Percentiles rank a stretch among this genome's conserved stretches.
These are phyloP conservation scores for Choanephora cucurbitarum DNA, from an alignment of 371 early-diverging fungal species.

Conservation along the genomic window DNA sequence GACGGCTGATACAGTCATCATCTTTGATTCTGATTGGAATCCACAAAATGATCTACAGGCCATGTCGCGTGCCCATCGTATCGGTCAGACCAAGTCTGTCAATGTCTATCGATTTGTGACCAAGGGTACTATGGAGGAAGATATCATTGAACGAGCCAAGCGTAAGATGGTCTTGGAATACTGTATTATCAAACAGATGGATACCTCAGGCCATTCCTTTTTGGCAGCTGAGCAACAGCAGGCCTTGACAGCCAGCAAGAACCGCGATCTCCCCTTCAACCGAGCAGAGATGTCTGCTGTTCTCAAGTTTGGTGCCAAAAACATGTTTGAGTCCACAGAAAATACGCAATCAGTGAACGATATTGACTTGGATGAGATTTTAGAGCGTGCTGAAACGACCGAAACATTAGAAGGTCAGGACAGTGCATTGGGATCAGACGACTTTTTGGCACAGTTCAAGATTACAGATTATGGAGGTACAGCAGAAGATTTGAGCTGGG, in stretches of 20 bases:
- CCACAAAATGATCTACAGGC: slow-evolving; percentile 99
- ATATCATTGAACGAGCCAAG: slow-evolving; percentile 97
- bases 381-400: slow-evolving; percentile 91
- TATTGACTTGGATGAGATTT: slow-evolving; percentile 93
- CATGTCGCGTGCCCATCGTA: slow-evolving; percentile 99
- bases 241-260: slow-evolving; percentile 43
- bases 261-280: slow-evolving; percentile 53
- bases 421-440: slow-evolving; percentile 75
- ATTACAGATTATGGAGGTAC: slow-evolving; percentile 90
- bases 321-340: slow-evolving; percentile 87
- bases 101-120: slow-evolving; percentile 98
- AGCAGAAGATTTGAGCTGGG: slow-evolving; percentile 83
- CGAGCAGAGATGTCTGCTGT: slow-evolving; percentile 92
- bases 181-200: slow-evolving; percentile 97
- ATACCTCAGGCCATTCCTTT: slow-evolving; percentile 85
- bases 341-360: slow-evolving; percentile 82
- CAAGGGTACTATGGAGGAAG: slow-evolving; percentile 98
- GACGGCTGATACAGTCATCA: slow-evolving; percentile 98
- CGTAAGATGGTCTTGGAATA: slow-evolving; percentile 98
- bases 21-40: slow-evolving; percentile 99
- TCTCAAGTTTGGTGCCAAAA: slow-evolving; percentile 96
- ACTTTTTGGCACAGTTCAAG: slow-evolving; percentile 93
- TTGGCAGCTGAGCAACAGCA: slow-evolving; percentile 2
- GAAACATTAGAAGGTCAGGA: slow-evolving; percentile 73
- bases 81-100: slow-evolving; percentile 98